Evolutionary conservation across 2,329 filamentous ascomycete genomes (phyloP), one percentile per base, ranked within the genome.

Genomic region (Cytospora piceae): DNA sequence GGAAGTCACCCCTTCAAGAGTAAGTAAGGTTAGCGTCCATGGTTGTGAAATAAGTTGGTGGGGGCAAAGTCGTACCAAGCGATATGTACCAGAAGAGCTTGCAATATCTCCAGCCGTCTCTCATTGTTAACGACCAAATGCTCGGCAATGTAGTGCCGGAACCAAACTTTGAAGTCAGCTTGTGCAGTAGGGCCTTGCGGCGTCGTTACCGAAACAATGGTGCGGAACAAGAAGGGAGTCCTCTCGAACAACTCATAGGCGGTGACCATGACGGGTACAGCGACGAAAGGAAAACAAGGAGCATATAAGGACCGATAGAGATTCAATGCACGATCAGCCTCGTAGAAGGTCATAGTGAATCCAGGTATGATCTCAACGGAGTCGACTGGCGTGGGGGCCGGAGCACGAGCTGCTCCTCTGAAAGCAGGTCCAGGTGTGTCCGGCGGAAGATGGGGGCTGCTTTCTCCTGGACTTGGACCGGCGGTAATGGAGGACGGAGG

Each of bases 271-370:
- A 63, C 51, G 0, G 73, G 64, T 1, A 81, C 64, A 1, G 76
- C 73, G 1, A 80, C 72, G 62, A 81, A 81, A 0, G 79, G 79
- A 8, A 76, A 81, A 42, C 73, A 71, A 0, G 76, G 75, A 15
- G 73, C 68, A 58, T 76, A 75, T 3, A 75, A 69, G 1, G 69
- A 70, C 3, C 74, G 73, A 65, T 81, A 81, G 2, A 73, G 68
- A 6, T 72, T 68, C 1, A 81, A 69, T 9, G 74, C 73, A 0
- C 71, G 67, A 3, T 73, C 67, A 8, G 77, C 79, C 37, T 80
- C 73, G 6, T 70, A 56, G 9, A 73, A 71, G 0, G 75, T 73
- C 29, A 81, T 62, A 15, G 70, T 68, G 32, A 80, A 74, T 2
- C 74, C 77, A 0, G 78, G 78, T 0, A 78, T 70, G 14, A 81